Conservation (phyloP, 2,329 filamentous ascomycete species). For the Epichloe coenophiala region DNA sequence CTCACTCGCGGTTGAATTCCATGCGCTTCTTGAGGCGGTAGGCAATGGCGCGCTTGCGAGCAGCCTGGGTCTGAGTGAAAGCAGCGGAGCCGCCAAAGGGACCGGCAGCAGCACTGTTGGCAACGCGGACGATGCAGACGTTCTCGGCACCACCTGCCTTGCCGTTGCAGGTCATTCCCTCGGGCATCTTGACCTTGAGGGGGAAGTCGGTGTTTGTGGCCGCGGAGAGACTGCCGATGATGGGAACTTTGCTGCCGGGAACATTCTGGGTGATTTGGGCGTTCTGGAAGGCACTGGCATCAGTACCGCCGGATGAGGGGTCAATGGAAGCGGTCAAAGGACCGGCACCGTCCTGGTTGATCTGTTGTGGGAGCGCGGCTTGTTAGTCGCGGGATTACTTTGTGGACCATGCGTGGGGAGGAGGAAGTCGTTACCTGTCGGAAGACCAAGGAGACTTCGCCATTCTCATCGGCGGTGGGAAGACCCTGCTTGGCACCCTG, state of each 20-base stretch:
- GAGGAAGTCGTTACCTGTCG: constrained; percentile 25
- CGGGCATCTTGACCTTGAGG: constrained; percentile 52
- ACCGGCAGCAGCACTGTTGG: constrained; percentile 47
- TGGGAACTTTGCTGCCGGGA: constrained; percentile 21
- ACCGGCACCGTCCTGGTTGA: constrained; percentile 59
- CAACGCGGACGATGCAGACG: constrained; percentile 52
- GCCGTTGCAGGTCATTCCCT: constrained; percentile 51
- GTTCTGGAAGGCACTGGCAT: constrained; percentile 43
- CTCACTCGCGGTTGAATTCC: constrained; percentile 15
- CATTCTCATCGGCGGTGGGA: constrained; percentile 47
- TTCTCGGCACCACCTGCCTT: constrained; percentile 44
- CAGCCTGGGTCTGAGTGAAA: constrained; percentile 46
- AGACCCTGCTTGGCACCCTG: constrained; percentile 38
- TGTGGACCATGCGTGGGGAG: constrained; percentile 6
- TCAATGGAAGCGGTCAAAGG: constrained; percentile 48
- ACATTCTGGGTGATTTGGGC: constrained; percentile 48
- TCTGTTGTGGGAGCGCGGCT: constrained; percentile 12
- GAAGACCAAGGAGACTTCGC: constrained; percentile 49
- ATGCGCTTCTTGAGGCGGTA: constrained; percentile 30
- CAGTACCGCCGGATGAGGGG: constrained; percentile 47
- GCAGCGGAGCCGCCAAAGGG: constrained; percentile 55
- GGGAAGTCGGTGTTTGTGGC: constrained; percentile 46
- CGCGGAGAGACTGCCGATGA: constrained; percentile 38
- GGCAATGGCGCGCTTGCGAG: constrained; percentile 48
- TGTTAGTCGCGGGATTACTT: background rate